Base-by-base conservation (phyloP, 306 rosid species). In the Hylodesmum podocarpum region DNA sequence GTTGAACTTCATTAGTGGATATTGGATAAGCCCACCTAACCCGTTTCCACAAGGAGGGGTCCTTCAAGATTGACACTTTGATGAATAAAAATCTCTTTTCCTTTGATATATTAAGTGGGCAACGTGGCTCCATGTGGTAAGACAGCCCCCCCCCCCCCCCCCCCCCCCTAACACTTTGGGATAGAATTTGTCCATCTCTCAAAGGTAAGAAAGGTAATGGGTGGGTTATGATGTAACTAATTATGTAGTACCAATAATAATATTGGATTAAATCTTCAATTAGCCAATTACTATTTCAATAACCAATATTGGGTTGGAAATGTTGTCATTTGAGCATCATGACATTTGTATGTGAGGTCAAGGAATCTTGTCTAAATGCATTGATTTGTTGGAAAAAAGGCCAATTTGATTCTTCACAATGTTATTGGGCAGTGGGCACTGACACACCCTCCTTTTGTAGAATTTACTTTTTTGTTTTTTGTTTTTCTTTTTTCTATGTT, bases 321-420 rank as follows among this genome's bases (percentile, higher is more conserved):
- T 84, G 82, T 75, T 28, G 73, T 63, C 73, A 80, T 83, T 64
- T 68, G 49, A 69, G 40, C 65, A n/a, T 65, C 61, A 58, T 78
- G 47, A 39, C 49, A 54, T 14, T 25, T 68, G 43, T 51, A 29
- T 53, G 15, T 29, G 70, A 66, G 44, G 62, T 33, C 36, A 3
- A 3, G 61, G 80, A 86, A 83, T 80, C 85, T 83, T 78, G 74
- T 72, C 80, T 49, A 50, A 40, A 51, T 83, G 77, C 81, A 77
- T 46, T 40, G 54, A 28, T 71, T 34, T 59, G 70, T 66, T 66
- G 10, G 57, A 79, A 63, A 39, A 62, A 31, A 58, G 8, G 18
- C 62, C 70, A 46, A 24, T 70, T 27, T 47, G 68, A 50, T 78
- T 34, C 44, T 34, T 77, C 41, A 31, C 62, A 49, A 19, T 27